Conservation (phyloP, 192 early-diverging fungal species). For the Coemansia sp. region DNA sequence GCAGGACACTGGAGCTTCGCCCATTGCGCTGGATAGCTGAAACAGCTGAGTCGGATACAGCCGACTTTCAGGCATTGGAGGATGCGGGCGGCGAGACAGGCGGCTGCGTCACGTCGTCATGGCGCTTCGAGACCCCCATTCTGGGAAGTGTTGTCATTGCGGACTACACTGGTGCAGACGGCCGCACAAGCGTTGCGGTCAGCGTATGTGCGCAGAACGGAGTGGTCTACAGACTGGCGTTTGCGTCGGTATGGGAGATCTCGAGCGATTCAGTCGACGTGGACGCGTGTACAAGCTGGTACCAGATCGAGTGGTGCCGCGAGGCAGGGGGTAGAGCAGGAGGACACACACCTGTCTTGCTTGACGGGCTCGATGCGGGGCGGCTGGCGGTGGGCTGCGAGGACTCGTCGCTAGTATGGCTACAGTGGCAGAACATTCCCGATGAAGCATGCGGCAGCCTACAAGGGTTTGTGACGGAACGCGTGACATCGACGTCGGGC, state of each 20-base stretch:
- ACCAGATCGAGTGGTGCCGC: constrained; percentile 37
- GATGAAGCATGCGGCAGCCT: constrained; percentile 17
- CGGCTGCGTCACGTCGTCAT: constrained; percentile 28
- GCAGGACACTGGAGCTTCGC: constrained; percentile 41
- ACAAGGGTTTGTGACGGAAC: constrained; percentile 24
- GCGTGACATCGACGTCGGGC: constrained; percentile 25
- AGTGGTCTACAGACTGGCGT: constrained; percentile 34
- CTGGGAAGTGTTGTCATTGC: constrained; percentile 23
- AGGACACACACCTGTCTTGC: constrained; percentile 11
- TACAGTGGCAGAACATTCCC: constrained; percentile 29
- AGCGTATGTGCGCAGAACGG: constrained; percentile 33
- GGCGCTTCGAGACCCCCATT: constrained; percentile 39
- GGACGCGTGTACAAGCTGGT: constrained; percentile 36
- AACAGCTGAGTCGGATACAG: not conserved
- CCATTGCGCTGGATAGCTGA: constrained; percentile 40
- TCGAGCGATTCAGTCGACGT: constrained; percentile 30
- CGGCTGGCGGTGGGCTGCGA: constrained; percentile 27
- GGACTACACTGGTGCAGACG: constrained; percentile 23
- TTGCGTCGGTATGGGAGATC: constrained; percentile 41
- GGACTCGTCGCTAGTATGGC: constrained; percentile 41
- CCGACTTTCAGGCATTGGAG: not conserved
- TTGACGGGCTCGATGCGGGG: constrained; percentile 21
- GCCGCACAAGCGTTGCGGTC: constrained; percentile 16
- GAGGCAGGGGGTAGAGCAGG: constrained; percentile 11
- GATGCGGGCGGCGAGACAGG: constrained; percentile 6